Percentiles rank a stretch among this genome's conserved stretches.
phyloP scores from a whole-genome alignment of 768 basidiomycete species.

The Boletus vermiculosoides region DNA sequence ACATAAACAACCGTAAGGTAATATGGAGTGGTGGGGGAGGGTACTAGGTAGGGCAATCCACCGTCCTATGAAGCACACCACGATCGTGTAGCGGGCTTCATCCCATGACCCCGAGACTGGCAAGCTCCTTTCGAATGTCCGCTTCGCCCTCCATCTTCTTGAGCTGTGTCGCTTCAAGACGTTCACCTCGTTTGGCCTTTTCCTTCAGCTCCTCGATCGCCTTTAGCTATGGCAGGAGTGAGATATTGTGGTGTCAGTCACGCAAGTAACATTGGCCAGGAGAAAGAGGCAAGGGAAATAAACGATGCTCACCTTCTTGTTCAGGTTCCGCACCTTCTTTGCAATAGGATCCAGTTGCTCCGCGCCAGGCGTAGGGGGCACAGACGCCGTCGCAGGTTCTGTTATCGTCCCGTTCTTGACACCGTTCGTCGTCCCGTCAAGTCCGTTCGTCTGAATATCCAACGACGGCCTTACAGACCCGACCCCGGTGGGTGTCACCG shows the following conservation, averaged over 20 bases:
- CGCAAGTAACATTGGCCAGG: neutral
- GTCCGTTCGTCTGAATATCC: conserved; percentile 35
- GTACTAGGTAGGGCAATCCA: neutral
- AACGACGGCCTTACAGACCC: conserved; percentile 35
- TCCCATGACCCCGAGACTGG: conserved; percentile 30
- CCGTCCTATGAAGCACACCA: neutral
- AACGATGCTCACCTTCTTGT: conserved; percentile 73
- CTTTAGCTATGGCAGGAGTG: conserved; percentile 61
- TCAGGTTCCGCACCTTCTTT: conserved; percentile 93
- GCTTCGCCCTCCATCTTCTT: conserved; percentile 95
- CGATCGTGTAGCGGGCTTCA: neutral
- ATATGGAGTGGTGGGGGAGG: neutral
- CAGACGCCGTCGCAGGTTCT: conserved; percentile 23
- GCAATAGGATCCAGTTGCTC: conserved; percentile 74
- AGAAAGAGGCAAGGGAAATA: neutral
- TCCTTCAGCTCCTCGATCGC: conserved; percentile 99
- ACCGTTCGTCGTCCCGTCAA: conserved; percentile 18
- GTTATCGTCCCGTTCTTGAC: conserved; percentile 8
- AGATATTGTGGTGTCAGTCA: neutral
- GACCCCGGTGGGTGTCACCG: conserved; percentile 29
- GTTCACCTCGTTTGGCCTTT: conserved; percentile 84
- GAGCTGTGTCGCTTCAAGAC: conserved; percentile 90
- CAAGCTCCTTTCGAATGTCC: conserved; percentile 81
- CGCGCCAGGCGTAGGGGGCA: conserved; percentile 53
- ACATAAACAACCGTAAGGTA: neutral